Percentiles rank a stretch among this genome's conserved stretches.
Conservation (phyloP, 1,139 yeast genomes). For the Sugiyamaella pinicola region DNA sequence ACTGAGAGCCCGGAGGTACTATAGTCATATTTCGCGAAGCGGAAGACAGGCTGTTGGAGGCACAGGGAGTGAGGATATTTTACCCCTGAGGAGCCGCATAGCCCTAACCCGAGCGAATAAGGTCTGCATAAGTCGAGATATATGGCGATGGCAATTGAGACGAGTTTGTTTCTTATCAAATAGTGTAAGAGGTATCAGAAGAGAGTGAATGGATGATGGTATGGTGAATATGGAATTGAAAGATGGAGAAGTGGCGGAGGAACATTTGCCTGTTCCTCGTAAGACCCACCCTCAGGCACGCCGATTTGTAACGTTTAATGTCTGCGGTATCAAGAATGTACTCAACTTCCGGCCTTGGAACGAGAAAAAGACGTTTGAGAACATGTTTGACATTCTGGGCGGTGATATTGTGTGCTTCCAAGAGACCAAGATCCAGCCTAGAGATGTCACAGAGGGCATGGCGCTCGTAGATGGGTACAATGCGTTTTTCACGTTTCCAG, state of each 20-base stretch:
- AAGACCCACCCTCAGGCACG: background rate
- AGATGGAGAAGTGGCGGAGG: background rate
- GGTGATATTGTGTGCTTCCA: conserved; percentile 83
- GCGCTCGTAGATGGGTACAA: conserved; percentile 61
- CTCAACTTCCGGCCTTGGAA: conserved; percentile 86
- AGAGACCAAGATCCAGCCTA: conserved; percentile 71
- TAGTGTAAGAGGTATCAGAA: background rate
- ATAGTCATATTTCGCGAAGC: conserved; percentile 5
- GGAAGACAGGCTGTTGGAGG: background rate
- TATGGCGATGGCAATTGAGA: background rate
- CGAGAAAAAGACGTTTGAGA: conserved; percentile 50
- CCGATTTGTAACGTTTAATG: conserved; percentile 73
- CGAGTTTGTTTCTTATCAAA: background rate
- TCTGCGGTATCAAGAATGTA: conserved; percentile 80
- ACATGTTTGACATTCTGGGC: conserved; percentile 56
- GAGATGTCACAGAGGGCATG: conserved; percentile 51
- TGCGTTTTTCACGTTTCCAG: conserved; percentile 72
- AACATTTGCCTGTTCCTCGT: background rate
- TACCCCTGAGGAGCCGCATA: background rate
- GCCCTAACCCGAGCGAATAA: background rate
- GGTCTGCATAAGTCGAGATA: background rate
- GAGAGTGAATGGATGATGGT: background rate
- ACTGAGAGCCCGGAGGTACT: too few relatives aligned
- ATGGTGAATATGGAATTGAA: background rate
- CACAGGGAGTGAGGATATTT: background rate